A percentile compares a stretch with the other conserved stretches of the same genome.
These are phyloP conservation scores for Pichia sp. DNA, from an alignment of 1,139 yeast genomes.

Conservation along the genomic window DNA sequence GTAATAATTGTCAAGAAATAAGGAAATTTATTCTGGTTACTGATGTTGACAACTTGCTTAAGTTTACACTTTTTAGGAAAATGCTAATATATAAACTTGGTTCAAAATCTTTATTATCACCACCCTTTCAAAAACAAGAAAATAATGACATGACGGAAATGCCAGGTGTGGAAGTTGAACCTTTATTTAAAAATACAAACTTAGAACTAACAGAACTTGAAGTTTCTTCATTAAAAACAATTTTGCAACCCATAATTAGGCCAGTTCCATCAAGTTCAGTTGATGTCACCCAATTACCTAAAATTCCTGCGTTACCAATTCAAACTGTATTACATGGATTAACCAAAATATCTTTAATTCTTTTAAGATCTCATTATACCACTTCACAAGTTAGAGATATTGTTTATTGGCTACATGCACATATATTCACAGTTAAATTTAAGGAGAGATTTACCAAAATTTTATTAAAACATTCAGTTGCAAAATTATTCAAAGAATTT, in stretches of 20 bases:
- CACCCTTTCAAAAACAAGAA: slow-evolving; percentile 4
- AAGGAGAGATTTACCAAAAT: slow-evolving; percentile 27
- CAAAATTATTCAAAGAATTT: slow-evolving; percentile 22
- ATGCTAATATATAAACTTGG: slow-evolving; percentile 8
- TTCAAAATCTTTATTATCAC: slow-evolving; percentile 1
- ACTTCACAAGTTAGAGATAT: slow-evolving; percentile 14
- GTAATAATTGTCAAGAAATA: slow-evolving; percentile 33
- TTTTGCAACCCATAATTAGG: slow-evolving; percentile 10
- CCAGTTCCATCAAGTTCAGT: slow-evolving; percentile 5
- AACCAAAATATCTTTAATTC: slow-evolving; percentile 1
- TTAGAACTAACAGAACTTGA: slow-evolving; percentile 1
- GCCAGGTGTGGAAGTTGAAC: neutral
- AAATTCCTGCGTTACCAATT: slow-evolving; percentile 9
- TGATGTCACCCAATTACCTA: slow-evolving; percentile 6
- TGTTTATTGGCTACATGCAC: slow-evolving; percentile 26
- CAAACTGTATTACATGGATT: slow-evolving; percentile 5
- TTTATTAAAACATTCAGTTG: slow-evolving; percentile 19
- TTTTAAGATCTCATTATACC: slow-evolving; percentile 3
- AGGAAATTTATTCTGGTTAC: slow-evolving; percentile 31
- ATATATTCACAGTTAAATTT: slow-evolving; percentile 25
- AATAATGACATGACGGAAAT: neutral
- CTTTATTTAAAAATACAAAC: neutral
- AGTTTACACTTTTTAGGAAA: slow-evolving; percentile 7
- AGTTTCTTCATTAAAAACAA: slow-evolving; percentile 2
- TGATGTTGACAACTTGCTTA: neutral